A percentile compares a stretch with the other conserved stretches of the same genome.
phyloP scores from a whole-genome alignment of 176 grass and related monocot species.

The Canna indica region DNA sequence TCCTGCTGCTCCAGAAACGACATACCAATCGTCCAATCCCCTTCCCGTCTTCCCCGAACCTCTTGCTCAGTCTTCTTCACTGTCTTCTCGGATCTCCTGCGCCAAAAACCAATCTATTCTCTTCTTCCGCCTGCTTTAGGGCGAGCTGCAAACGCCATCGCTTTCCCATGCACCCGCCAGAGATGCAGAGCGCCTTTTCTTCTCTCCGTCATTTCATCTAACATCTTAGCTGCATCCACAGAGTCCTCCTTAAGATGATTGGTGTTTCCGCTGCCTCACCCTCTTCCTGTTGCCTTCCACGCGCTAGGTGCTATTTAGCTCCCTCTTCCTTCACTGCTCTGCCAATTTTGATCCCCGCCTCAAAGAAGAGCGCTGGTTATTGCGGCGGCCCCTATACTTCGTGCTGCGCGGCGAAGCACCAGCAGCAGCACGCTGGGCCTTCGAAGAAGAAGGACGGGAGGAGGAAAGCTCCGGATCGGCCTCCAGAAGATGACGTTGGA shows the following conservation, averaged over 20 bases:
- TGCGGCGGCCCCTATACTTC: constrained; percentile 6
- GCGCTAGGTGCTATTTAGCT: not conserved
- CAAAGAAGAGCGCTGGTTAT: constrained; percentile 8
- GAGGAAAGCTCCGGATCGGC: constrained; percentile 23
- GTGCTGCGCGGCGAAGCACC: constrained; percentile 1
- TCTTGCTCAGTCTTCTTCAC: not conserved
- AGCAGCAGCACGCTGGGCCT: constrained; percentile 10
- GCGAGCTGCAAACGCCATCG: not conserved
- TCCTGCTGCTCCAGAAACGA: not conserved
- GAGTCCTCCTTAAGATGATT: not conserved
- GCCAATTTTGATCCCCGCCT: not conserved
- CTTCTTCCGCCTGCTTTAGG: not conserved
- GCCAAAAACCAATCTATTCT: not conserved
- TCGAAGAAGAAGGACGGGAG: constrained; percentile 20
- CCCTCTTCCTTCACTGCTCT: not conserved
- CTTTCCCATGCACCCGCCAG: not conserved
- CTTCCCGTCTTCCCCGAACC: not conserved
- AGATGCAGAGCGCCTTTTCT: not conserved
- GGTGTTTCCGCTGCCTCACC: not conserved
- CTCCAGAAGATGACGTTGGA: constrained; percentile 4
- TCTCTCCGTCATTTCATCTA: not conserved
- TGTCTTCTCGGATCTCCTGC: not conserved
- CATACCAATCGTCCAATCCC: not conserved
- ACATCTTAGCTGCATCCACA: not conserved
- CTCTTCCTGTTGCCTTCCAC: not conserved